A percentile compares a stretch with the other conserved stretches of the same genome.
Evolutionary conservation across 1,139 yeast genomes (phyloP).

Genomic region (Taiozyma sp.): DNA sequence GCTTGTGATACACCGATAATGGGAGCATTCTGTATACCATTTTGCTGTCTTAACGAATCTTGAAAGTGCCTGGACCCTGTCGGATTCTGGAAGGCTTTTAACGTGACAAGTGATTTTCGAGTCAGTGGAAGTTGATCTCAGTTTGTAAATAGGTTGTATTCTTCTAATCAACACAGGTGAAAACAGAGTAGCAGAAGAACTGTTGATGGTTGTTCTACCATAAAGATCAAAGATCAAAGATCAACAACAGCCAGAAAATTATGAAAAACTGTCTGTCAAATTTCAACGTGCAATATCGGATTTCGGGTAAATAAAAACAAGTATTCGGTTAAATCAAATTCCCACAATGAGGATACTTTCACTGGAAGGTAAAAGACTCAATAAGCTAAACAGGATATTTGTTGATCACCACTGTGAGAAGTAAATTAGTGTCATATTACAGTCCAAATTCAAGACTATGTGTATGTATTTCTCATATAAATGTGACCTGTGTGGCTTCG

Average conservation of each 20-base stretch:
- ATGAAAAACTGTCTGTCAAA: neutral
- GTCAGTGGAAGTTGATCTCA: neutral
- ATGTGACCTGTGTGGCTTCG: neutral
- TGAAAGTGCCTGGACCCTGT: neutral
- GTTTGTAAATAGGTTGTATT: neutral
- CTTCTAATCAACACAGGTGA: neutral
- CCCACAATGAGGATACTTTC: too few relatives aligned
- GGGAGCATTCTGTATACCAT: neutral
- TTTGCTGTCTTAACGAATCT: neutral
- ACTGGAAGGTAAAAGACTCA: too few relatives aligned
- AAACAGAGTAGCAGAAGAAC: neutral
- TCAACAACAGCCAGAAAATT: neutral
- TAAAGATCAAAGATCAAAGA: too few relatives aligned
- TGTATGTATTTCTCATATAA: neutral
- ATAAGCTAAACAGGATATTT: too few relatives aligned
- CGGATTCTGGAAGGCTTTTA: neutral
- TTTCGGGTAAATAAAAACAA: neutral
- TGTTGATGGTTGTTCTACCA: neutral
- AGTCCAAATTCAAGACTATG: neutral
- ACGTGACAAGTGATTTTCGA: neutral
- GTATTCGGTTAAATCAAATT: neutral
- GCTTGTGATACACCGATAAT: slow-evolving; percentile 5
- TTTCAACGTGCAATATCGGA: neutral
- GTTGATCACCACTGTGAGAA: too few relatives aligned
- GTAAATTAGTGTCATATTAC: neutral